Evolutionary conservation across 1,139 yeast genomes (phyloP).

Genomic region (Oligophagozyma castellii): DNA sequence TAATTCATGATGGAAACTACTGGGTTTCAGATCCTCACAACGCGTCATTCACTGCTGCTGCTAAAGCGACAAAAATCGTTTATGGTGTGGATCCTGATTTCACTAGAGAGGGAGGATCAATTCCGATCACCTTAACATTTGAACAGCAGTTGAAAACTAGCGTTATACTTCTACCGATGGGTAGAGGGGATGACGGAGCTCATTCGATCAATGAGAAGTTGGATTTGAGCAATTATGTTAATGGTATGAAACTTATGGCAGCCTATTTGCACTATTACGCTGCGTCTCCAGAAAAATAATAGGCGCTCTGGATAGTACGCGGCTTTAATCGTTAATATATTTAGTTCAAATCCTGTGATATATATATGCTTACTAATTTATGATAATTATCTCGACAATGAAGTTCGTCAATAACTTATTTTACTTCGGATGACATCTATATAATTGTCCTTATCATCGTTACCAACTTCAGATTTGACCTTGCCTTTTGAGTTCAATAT

Average conservation of each 20-base stretch:
- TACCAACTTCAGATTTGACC: no score
- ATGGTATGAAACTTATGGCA: slow-evolving; percentile 87
- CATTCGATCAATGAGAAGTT: slow-evolving; percentile 95
- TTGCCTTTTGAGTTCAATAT: no score
- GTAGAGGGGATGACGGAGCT: slow-evolving; percentile 98
- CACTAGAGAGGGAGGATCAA: slow-evolving; percentile 97
- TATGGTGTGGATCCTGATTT: slow-evolving; percentile 93
- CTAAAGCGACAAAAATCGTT: slow-evolving; percentile 83
- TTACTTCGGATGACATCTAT: no score
- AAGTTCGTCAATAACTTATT: no score
- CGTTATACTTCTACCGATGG: slow-evolving; percentile 87
- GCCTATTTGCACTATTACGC: slow-evolving; percentile 87
- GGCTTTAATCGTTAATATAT: slow-evolving; percentile 1
- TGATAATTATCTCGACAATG: no score
- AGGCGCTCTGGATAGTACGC: neutral
- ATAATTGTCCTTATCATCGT: no score
- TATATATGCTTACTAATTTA: no score
- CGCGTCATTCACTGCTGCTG: slow-evolving; percentile 87
- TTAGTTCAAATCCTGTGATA: no score
- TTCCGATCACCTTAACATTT: slow-evolving; percentile 88
- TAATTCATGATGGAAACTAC: slow-evolving; percentile 88
- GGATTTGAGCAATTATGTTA: slow-evolving; percentile 75
- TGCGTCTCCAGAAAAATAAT: slow-evolving; percentile 19
- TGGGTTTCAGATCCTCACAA: slow-evolving; percentile 95
- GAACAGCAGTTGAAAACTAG: slow-evolving; percentile 75